Evolutionary conservation across 2,329 filamentous ascomycete genomes (phyloP).

Genomic region (Hypocrella siamensis): DNA sequence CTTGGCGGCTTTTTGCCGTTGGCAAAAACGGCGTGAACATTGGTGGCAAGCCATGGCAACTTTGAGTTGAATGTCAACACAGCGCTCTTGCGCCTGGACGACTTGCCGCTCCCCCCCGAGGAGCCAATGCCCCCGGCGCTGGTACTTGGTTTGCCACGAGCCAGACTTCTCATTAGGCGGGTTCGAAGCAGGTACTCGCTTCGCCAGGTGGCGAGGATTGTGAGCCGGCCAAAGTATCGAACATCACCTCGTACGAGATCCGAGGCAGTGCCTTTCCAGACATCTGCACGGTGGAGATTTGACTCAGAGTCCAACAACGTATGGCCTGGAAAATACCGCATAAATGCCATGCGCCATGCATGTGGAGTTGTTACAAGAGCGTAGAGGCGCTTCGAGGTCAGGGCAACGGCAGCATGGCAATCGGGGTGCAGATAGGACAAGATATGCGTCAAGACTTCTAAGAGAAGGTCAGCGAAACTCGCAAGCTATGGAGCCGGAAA

Average conservation of each 20-base stretch:
- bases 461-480: background rate
- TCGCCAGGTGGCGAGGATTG: conserved; percentile 76
- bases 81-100: conserved; percentile 52
- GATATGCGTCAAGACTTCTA: conserved; percentile 85
- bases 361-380: conserved; percentile 77
- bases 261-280: conserved; percentile 28
- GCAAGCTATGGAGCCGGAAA: too few species aligned
- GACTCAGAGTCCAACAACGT: conserved; percentile 19
- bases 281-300: conserved; percentile 17
- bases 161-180: conserved; percentile 64
- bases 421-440: conserved; percentile 79
- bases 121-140: conserved; percentile 33
- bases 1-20: conserved; percentile 58
- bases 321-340: conserved; percentile 74
- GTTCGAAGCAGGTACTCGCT: conserved; percentile 90
- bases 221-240: conserved; percentile 70
- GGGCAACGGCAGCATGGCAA: conserved; percentile 64
- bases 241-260: conserved; percentile 53
- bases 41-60: conserved; percentile 62
- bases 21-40: conserved; percentile 63
- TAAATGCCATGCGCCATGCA: conserved; percentile 85
- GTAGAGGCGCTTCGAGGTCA: conserved; percentile 82
- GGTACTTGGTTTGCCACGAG: conserved; percentile 62
- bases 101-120: conserved; percentile 29
- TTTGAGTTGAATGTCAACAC: conserved; percentile 78